phyloP scores from a whole-genome alignment of 129 eudicot species.

The Saussurea involucrata region DNA sequence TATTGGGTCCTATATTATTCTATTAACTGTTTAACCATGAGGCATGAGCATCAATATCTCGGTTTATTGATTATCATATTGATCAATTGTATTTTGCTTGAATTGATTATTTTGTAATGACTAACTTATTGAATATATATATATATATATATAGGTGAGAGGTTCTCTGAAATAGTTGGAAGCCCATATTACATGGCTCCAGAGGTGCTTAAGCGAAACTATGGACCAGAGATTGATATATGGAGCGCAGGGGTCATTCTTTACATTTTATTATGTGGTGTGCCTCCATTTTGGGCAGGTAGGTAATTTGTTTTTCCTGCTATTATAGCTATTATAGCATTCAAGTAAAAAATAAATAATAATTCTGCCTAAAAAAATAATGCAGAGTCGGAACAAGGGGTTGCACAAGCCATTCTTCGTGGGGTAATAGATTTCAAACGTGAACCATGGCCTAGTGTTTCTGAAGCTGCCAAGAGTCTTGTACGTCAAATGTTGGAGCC shows the following conservation, averaged over 20 bases:
- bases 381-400: conserved; percentile 90
- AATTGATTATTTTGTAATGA: not conserved
- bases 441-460: conserved; percentile 87
- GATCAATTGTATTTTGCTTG: not conserved
- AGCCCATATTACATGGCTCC: conserved; percentile 92
- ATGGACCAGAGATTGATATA: conserved; percentile 85
- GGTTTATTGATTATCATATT: not conserved
- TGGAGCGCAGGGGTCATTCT: conserved; percentile 91
- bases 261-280: conserved; percentile 76
- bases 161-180: conserved; percentile 84
- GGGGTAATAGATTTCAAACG: conserved; percentile 74
- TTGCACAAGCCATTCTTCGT: conserved; percentile 84
- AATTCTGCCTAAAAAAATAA: not conserved
- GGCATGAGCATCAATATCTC: not conserved
- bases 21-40: not conserved
- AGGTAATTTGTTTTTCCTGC: conserved; percentile 35
- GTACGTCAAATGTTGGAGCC: conserved; percentile 81
- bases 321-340: conserved; percentile 7
- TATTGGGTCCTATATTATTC: not conserved
- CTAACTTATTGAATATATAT: not conserved
- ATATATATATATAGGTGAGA: conserved; percentile 48
- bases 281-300: conserved; percentile 97
- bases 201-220: conserved; percentile 76
- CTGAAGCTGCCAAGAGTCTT: conserved; percentile 77
- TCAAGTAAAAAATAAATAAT: not conserved